Conservation (phyloP, 306 rosid species). For the Pueraria montana region DNA sequence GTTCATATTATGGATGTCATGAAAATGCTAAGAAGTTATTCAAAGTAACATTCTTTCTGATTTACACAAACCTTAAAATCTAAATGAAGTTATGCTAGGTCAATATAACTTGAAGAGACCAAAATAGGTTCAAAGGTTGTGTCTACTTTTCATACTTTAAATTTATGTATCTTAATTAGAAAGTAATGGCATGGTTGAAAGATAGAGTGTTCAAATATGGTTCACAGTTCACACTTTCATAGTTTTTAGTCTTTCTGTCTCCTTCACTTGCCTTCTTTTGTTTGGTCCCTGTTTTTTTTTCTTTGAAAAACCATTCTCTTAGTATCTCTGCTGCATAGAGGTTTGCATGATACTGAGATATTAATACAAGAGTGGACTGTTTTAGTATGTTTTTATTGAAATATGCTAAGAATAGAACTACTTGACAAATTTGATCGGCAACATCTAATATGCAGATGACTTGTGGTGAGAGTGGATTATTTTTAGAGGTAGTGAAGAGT, state of each 20-base stretch:
- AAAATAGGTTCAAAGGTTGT: not conserved
- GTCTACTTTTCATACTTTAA: slow-evolving; percentile 7
- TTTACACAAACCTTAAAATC: not conserved
- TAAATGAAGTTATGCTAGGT: not conserved
- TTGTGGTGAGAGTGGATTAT: slow-evolving; percentile 27
- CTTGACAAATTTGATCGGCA: slow-evolving; percentile 18
- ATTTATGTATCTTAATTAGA: slow-evolving; percentile 13
- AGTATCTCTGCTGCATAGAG: slow-evolving; percentile 8
- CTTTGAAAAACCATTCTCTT: not conserved
- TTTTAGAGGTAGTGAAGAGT: slow-evolving; percentile 27
- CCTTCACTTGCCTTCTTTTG: not conserved
- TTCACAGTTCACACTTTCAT: not conserved
- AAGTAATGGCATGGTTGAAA: not conserved
- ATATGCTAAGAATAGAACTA: slow-evolving; percentile 18
- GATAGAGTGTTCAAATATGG: slow-evolving; percentile 10
- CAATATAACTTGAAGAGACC: slow-evolving; percentile 7
- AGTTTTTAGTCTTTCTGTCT: too few relatives aligned
- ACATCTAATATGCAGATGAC: slow-evolving; percentile 9
- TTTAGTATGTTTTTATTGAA: not conserved
- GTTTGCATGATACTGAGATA: not conserved
- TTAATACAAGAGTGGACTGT: slow-evolving; percentile 20
- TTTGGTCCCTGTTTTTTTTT: not conserved
- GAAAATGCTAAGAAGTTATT: not conserved
- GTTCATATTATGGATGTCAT: not conserved
- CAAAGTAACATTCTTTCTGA: not conserved